phyloP scores from a whole-genome alignment of 2,329 filamentous ascomycete species.

The Fusarium circinatum region DNA sequence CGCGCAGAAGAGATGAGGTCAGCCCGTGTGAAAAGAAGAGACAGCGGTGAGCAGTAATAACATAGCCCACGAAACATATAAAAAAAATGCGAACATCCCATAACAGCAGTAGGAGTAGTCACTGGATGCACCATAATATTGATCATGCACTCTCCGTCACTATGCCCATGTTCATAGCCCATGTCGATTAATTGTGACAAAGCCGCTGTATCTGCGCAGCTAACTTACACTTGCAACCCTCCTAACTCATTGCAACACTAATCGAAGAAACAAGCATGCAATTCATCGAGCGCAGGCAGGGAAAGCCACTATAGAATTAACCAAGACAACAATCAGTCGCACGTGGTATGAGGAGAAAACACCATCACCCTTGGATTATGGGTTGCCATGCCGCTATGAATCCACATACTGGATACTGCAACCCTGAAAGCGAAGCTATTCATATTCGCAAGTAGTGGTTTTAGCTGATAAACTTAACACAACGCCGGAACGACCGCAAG shows the following conservation, averaged over 20 bases:
- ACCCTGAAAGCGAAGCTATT: background rate
- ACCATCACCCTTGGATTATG: background rate
- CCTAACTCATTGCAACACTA: constrained; percentile 19
- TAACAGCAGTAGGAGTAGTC: constrained; percentile 3
- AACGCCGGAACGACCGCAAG: background rate
- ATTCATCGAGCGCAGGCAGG: background rate
- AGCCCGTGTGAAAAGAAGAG: constrained; percentile 1
- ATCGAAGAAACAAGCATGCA: background rate
- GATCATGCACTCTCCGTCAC: constrained; percentile 14
- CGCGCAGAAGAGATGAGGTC: background rate
- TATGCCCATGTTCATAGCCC: background rate
- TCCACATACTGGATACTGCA: background rate
- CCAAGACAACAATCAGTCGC: background rate
- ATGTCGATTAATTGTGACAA: constrained; percentile 8
- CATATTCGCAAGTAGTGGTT: background rate
- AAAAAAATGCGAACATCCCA: constrained; percentile 6
- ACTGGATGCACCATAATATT: background rate
- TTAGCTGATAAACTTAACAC: background rate
- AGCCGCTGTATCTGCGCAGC: constrained; percentile 2
- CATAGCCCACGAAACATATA: constrained; percentile 20
- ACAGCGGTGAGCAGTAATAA: constrained; percentile 30
- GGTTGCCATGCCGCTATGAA: background rate
- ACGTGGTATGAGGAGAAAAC: background rate
- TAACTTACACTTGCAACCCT: constrained; percentile 18
- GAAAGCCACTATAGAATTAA: background rate